phyloP scores from a whole-genome alignment of 495 filamentous ascomycete genomes.

The Trichocladium antarcticum region DNA sequence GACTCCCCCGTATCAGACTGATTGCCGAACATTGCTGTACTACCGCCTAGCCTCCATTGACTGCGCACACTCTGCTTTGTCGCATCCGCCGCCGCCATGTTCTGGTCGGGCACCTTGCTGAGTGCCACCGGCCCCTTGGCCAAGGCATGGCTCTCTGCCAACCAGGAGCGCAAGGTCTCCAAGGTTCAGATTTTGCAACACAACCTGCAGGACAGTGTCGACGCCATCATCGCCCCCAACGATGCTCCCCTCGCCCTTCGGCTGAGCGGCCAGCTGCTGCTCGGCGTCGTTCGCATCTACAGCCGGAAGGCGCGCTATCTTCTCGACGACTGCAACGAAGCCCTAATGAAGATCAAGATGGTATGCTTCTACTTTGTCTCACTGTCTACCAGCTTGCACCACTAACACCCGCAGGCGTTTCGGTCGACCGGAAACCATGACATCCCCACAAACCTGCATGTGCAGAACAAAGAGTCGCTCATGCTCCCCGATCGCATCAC shows the following conservation, averaged over 20 bases:
- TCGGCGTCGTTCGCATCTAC: constrained; percentile 95
- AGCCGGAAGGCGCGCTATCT: constrained; percentile 93
- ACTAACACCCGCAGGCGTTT: constrained; percentile 52
- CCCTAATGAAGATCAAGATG: constrained; percentile 96
- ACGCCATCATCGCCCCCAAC: constrained; percentile 84
- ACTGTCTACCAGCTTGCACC: background rate
- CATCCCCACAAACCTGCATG: constrained; percentile 52
- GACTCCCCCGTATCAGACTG: constrained; percentile 2
- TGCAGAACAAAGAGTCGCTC: constrained; percentile 56
- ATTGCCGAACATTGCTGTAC: constrained; percentile 14
- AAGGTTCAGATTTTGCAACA: constrained; percentile 89
- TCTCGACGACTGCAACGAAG: constrained; percentile 93
- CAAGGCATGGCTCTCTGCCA: constrained; percentile 95
- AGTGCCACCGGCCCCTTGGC: constrained; percentile 95
- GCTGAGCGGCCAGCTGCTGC: constrained; percentile 81
- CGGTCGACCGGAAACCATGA: constrained; percentile 70
- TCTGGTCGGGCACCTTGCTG: constrained; percentile 93
- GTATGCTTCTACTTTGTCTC: constrained; percentile 33
- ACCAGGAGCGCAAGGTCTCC: constrained; percentile 91
- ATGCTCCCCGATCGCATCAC: constrained; percentile 82
- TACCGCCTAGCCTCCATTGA: constrained; percentile 18
- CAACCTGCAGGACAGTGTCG: constrained; percentile 84
- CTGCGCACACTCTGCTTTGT: constrained; percentile 20
- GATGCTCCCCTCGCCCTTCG: constrained; percentile 92
- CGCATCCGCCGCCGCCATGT: constrained; percentile 55